A percentile compares a stretch with the other conserved stretches of the same genome.
Evolutionary conservation across 768 basidiomycete species (phyloP).

Genomic region (Suillus clintonianus): DNA sequence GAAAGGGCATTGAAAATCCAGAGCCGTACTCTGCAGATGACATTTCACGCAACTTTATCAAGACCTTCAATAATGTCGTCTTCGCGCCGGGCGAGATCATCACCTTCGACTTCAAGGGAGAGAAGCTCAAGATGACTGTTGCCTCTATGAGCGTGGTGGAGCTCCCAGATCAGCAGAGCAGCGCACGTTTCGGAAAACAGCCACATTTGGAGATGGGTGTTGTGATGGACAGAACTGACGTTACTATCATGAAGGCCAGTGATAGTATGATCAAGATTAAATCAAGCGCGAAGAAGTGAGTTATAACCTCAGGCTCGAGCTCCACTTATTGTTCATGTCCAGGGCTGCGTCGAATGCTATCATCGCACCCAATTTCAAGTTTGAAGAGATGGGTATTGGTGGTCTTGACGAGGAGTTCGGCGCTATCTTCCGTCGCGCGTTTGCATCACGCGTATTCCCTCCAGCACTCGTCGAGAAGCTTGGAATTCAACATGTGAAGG

Average conservation of each 20-base stretch:
- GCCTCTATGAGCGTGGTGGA: constrained; percentile 62
- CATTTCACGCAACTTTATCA: constrained; percentile 72
- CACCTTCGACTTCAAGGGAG: constrained; percentile 87
- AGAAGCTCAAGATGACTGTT: constrained; percentile 73
- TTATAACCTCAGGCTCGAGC: neutral
- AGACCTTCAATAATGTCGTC: constrained; percentile 71
- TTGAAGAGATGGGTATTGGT: constrained; percentile 99
- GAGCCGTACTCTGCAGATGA: constrained; percentile 89
- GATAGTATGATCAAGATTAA: constrained; percentile 86
- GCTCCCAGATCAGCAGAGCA: constrained; percentile 60
- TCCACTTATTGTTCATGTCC: constrained; percentile 7
- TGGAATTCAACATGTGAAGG: constrained; percentile 98
- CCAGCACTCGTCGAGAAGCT: constrained; percentile 95
- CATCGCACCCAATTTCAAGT: constrained; percentile 97
- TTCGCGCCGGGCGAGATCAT: constrained; percentile 70
- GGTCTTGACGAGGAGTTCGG: constrained; percentile 94
- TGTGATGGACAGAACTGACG: constrained; percentile 88
- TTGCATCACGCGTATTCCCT: constrained; percentile 98
- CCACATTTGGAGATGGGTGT: constrained; percentile 59
- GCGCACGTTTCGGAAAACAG: constrained; percentile 36
- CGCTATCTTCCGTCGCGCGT: constrained; percentile 97
- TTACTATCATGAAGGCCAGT: constrained; percentile 84
- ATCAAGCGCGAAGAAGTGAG: constrained; percentile 86
- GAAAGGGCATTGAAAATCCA: constrained; percentile 51
- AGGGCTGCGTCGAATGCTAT: constrained; percentile 94